Evolutionary conservation across 2,329 filamentous ascomycete genomes (phyloP).

Genomic region (Calonectria hawksworthii): DNA sequence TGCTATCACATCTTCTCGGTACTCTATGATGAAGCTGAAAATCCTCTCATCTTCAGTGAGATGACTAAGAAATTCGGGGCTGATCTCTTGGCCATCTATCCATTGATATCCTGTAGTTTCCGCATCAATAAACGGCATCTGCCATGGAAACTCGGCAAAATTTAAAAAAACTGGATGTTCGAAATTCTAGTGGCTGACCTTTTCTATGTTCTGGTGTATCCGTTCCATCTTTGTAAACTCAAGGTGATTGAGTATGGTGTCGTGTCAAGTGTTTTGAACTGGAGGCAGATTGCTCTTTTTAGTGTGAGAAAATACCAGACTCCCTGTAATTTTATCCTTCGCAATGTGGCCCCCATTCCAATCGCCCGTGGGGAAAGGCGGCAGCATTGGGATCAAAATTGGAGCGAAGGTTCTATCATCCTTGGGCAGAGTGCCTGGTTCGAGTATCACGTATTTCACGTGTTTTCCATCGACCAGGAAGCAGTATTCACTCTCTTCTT

Average conservation of each 20-base stretch:
- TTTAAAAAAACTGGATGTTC: constrained; percentile 45
- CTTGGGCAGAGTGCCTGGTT: constrained; percentile 42
- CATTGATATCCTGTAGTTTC: constrained; percentile 47
- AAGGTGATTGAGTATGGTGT: constrained; percentile 41
- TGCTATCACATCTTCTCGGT: constrained; percentile 17
- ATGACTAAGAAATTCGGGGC: constrained; percentile 48
- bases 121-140: constrained; percentile 40
- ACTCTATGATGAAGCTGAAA: constrained; percentile 43
- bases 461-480: constrained; percentile 43
- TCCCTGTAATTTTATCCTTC: constrained; percentile 35
- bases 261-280: constrained; percentile 41
- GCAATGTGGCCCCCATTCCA: constrained; percentile 42
- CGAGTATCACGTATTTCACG: constrained; percentile 44
- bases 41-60: constrained; percentile 42
- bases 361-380: constrained; percentile 44
- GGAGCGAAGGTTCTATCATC: constrained; percentile 46
- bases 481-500: constrained; percentile 44
- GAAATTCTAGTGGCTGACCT: constrained; percentile 42
- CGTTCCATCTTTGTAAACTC: constrained; percentile 41
- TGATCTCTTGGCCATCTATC: constrained; percentile 40
- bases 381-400: constrained; percentile 42
- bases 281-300: constrained; percentile 36
- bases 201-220: constrained; percentile 41
- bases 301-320: constrained; percentile 34
- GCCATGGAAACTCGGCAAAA: constrained; percentile 46